A percentile compares a stretch with the other conserved stretches of the same genome.
Evolutionary conservation across 345 rosid species (phyloP).

Genomic region (Hibiscus tridactylites): DNA sequence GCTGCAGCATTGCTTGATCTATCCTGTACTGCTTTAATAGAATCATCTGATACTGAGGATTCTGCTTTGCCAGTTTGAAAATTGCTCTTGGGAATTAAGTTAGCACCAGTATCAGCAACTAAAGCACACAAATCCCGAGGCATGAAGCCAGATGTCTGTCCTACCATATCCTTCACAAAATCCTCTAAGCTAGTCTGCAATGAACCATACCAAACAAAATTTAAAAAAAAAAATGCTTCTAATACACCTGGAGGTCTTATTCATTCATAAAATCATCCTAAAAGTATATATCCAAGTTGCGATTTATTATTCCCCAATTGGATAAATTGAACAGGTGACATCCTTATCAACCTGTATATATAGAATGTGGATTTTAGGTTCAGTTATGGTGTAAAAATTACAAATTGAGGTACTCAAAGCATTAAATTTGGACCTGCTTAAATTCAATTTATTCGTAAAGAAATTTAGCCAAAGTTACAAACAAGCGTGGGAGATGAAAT

Average conservation of each 20-base stretch:
- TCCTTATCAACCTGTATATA: not conserved
- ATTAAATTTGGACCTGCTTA: not conserved
- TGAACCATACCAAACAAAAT: conserved; percentile 4
- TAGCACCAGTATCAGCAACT: conserved; percentile 84
- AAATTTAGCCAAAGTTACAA: not conserved
- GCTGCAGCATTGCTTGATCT: conserved; percentile 16
- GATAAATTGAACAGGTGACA: not conserved
- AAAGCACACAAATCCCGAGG: conserved; percentile 83
- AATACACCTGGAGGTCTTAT: not conserved
- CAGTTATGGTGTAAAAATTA: not conserved
- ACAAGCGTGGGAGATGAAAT: not conserved
- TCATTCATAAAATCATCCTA: not conserved
- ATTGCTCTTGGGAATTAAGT: conserved; percentile 39
- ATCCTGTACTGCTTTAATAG: too few species aligned
- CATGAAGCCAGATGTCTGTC: conserved; percentile 92
- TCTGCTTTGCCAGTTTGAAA: conserved; percentile 28
- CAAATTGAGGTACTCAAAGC: not conserved
- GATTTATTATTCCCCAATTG: not conserved
- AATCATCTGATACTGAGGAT: conserved; percentile 3
- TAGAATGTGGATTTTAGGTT: not conserved
- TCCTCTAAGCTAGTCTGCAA: conserved; percentile 64
- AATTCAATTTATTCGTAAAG: not conserved
- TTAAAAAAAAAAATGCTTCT: not conserved
- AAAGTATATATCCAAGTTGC: not conserved
- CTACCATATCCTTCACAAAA: conserved; percentile 59